phyloP scores from a whole-genome alignment of 441 rosid species.

The Gossypium davidsonii region DNA sequence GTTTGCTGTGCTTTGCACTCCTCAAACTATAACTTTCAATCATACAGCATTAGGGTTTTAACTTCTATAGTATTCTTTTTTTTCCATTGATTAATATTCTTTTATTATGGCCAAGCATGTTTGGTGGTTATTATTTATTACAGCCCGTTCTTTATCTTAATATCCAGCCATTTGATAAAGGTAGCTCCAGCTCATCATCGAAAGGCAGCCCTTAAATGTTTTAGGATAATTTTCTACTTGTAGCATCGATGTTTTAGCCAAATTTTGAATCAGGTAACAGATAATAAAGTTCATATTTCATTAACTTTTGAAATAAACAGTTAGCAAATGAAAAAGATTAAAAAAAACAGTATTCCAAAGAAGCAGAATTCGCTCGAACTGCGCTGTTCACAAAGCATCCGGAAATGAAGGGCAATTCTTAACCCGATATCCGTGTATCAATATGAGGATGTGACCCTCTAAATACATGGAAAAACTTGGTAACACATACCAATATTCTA shows the following conservation, averaged over 20 bases:
- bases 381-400: conserved; percentile 77
- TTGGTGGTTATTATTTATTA: not conserved
- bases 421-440: not conserved
- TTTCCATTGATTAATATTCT: too few relatives aligned
- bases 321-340: too few relatives aligned
- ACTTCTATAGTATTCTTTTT: too few relatives aligned
- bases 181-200: not conserved
- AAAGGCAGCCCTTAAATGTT: not conserved
- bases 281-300: too few relatives aligned
- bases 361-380: conserved; percentile 45
- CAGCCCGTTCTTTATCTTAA: not conserved
- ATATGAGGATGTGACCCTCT: not conserved
- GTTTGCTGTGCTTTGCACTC: too few relatives aligned
- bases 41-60: too few relatives aligned
- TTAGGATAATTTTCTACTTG: too few relatives aligned
- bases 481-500: not conserved
- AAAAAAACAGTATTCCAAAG: conserved; percentile 23
- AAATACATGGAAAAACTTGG: not conserved
- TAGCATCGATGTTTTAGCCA: too few relatives aligned
- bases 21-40: too few relatives aligned
- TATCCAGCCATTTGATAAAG: not conserved
- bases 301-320: too few relatives aligned
- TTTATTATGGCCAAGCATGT: too few relatives aligned
- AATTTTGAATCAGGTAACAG: too few relatives aligned
- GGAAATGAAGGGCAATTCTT: conserved; percentile 65